A percentile compares a stretch with the other conserved stretches of the same genome.
Evolutionary conservation across 176 grass and related monocot species (phyloP).

Genomic region (Rhynchospora breviuscula): DNA sequence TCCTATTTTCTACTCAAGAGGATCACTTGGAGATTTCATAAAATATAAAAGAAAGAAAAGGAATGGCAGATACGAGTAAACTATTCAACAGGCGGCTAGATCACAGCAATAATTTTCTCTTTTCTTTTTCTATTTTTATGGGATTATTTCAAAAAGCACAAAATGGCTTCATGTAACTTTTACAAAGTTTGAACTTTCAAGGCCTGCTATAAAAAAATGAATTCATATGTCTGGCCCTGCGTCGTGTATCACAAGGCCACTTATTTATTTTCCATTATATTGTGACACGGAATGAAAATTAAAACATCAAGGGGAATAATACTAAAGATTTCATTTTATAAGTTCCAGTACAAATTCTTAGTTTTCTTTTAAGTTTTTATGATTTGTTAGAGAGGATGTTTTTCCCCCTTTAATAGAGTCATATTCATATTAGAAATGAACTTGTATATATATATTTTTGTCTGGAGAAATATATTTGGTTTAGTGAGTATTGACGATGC

Average conservation of each 20-base stretch:
- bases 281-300: background rate
- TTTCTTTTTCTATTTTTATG: background rate
- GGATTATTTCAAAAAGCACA: background rate
- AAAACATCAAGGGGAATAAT: background rate
- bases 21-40: background rate
- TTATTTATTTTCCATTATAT: background rate
- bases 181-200: background rate
- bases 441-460: background rate
- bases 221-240: background rate
- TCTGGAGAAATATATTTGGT: background rate
- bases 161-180: constrained; percentile 10
- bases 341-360: background rate
- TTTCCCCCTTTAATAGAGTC: background rate
- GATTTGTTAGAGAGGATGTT: background rate
- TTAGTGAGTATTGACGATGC: too few species aligned
- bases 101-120: background rate
- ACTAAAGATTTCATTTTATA: background rate
- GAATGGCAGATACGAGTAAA: background rate
- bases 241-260: constrained; percentile 2
- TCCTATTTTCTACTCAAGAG: constrained; percentile 14
- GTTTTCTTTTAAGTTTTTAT: background rate
- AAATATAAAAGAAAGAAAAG: background rate
- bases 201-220: background rate
- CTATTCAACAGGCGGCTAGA: background rate
- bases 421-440: background rate